Evolutionary conservation across 352 stramenopile species (phyloP).

Genomic region (Pythium scleroteichum): DNA sequence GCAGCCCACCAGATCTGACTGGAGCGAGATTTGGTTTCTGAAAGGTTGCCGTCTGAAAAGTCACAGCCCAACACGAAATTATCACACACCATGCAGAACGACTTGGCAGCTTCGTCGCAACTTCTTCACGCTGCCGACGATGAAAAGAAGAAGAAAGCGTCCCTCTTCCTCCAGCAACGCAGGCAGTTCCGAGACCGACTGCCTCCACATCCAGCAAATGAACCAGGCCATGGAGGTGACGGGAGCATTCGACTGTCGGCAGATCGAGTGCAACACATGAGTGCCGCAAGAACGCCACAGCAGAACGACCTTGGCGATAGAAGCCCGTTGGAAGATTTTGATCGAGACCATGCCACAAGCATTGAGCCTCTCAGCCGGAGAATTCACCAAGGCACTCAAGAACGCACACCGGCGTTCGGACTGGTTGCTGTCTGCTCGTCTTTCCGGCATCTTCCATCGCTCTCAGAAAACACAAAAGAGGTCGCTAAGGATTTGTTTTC

Average conservation of each 20-base stretch:
- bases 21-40: constrained; percentile 27
- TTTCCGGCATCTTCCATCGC: constrained; percentile 54
- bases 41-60: neutral
- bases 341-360: neutral
- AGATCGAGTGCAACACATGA: neutral
- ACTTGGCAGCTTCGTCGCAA: constrained; percentile 18
- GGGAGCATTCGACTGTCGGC: too few species aligned
- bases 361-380: neutral
- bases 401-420: constrained; percentile 31
- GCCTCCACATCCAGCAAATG: constrained; percentile 17
- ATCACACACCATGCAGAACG: constrained; percentile 48
- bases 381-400: too few species aligned
- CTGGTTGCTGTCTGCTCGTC: constrained; percentile 53
- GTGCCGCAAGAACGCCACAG: neutral
- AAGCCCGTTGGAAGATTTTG: too few species aligned
- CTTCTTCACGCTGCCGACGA: constrained; percentile 30
- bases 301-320: neutral
- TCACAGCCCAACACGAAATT: neutral
- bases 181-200: constrained; percentile 33
- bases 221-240: neutral
- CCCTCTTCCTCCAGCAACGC: constrained; percentile 40
- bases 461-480: constrained; percentile 61
- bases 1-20: constrained; percentile 32
- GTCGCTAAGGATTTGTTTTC: constrained; percentile 54
- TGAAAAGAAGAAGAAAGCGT: constrained; percentile 49